Evolutionary conservation across 805 yeast genomes (phyloP).

Genomic region (Candida nitratophila): DNA sequence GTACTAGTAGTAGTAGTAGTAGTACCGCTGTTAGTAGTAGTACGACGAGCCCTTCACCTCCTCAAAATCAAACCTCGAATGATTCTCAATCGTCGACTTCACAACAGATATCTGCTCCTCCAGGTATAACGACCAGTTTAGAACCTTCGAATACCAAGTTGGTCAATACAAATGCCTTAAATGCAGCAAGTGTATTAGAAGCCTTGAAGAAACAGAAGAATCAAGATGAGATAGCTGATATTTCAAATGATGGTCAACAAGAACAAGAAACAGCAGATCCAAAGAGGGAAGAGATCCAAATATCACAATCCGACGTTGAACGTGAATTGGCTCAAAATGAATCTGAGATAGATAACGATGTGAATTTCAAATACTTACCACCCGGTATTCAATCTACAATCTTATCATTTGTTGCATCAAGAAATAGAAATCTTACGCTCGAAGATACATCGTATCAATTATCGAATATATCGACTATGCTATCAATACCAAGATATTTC

Average conservation of each 20-base stretch:
- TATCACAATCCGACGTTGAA: background rate
- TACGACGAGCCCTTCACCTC: background rate
- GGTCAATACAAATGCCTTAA: conserved; percentile 24
- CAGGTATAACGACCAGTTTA: conserved; percentile 1
- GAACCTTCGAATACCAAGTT: conserved; percentile 5
- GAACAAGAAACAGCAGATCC: background rate
- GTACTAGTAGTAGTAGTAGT: background rate
- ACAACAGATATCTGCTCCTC: conserved; percentile 1
- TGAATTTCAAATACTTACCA: conserved; percentile 25
- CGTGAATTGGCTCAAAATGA: conserved; percentile 3
- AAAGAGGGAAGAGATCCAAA: too few species aligned
- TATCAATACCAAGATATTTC: conserved; percentile 18
- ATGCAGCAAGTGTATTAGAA: conserved; percentile 31
- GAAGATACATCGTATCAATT: conserved; percentile 10
- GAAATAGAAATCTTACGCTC: conserved; percentile 5
- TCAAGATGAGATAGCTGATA: conserved; percentile 10
- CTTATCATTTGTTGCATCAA: conserved; percentile 19
- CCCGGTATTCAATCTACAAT: conserved; percentile 28
- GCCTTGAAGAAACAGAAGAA: conserved; percentile 29
- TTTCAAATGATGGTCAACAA: too few species aligned
- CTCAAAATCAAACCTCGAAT: conserved; percentile 1
- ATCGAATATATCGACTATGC: conserved; percentile 18
- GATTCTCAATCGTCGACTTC: too few species aligned
- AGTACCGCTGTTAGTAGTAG: background rate
- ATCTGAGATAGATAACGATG: conserved; percentile 16